These are phyloP conservation scores for Boletus subcaerulescens DNA, from an alignment of 768 basidiomycete genomes.

Conservation along the genomic window DNA sequence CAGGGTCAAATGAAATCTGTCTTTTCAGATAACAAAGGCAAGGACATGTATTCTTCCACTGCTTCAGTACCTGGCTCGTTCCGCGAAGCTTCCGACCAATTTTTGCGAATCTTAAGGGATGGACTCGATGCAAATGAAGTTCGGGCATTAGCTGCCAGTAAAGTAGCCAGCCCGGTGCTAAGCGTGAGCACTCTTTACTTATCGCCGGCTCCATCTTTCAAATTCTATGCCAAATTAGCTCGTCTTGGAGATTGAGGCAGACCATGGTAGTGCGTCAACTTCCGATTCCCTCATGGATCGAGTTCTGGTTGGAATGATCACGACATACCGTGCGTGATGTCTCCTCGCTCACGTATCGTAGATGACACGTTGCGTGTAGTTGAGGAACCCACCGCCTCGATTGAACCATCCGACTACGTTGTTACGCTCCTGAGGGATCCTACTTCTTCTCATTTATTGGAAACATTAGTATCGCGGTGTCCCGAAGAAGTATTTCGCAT, in stretches of 20 bases:
- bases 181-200: constrained; percentile 45
- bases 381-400: constrained; percentile 31
- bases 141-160: constrained; percentile 69
- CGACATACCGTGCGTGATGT: constrained; percentile 52
- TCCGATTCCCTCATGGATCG: constrained; percentile 78
- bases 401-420: constrained; percentile 73
- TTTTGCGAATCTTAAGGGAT: constrained; percentile 52
- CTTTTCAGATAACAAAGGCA: constrained; percentile 48
- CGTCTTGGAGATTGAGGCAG: constrained; percentile 78
- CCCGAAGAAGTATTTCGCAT: constrained; percentile 58
- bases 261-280: constrained; percentile 53
- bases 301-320: constrained; percentile 72
- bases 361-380: constrained; percentile 32
- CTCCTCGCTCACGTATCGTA: background rate
- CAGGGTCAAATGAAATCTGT: constrained; percentile 83
- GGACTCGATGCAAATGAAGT: constrained; percentile 67
- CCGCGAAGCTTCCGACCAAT: constrained; percentile 37
- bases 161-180: constrained; percentile 73
- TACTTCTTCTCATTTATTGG: constrained; percentile 88
- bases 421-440: constrained; percentile 79
- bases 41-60: constrained; percentile 28
- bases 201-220: constrained; percentile 6
- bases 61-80: constrained; percentile 47
- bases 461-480: constrained; percentile 66
- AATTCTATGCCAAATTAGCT: constrained; percentile 46